Percentiles rank a stretch among this genome's conserved stretches.
Conservation (phyloP, 1,139 yeast genomes). For the Arxiozyma bovina region DNA sequence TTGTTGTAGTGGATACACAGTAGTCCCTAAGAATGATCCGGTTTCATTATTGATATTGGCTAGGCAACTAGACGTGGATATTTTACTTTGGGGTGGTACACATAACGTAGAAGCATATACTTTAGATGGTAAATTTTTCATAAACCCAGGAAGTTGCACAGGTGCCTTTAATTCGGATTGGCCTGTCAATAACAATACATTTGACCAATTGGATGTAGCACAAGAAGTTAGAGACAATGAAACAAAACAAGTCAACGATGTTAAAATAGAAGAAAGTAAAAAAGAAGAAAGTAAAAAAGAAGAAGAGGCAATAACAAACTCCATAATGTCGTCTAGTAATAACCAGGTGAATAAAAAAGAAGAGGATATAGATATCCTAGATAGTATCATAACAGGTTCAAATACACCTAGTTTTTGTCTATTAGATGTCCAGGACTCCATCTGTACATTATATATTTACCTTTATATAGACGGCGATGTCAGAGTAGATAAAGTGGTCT, state of each 20-base stretch:
- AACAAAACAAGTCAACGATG: constrained; percentile 9
- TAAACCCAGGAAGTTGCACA: constrained; percentile 94
- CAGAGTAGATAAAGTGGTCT: constrained; percentile 83
- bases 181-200: constrained; percentile 23
- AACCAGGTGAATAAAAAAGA: constrained; percentile 11
- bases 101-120: constrained; percentile 90
- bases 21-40: constrained; percentile 83
- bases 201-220: background rate
- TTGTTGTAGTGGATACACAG: constrained; percentile 72
- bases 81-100: constrained; percentile 93
- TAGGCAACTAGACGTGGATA: constrained; percentile 84
- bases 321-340: constrained; percentile 7
- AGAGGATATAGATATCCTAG: constrained; percentile 20
- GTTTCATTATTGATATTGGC: constrained; percentile 75
- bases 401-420: constrained; percentile 84
- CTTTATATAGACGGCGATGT: constrained; percentile 74
- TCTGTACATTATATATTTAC: constrained; percentile 78
- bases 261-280: background rate
- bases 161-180: constrained; percentile 69
- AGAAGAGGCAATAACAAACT: background rate
- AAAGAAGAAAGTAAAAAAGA: background rate
- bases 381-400: constrained; percentile 33
- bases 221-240: constrained; percentile 13
- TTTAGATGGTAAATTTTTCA: constrained; percentile 81
- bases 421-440: constrained; percentile 68